These are phyloP conservation scores for Aurantiochytrium sp. DNA, from an alignment of 108 stramenopile species.

Conservation along the genomic window DNA sequence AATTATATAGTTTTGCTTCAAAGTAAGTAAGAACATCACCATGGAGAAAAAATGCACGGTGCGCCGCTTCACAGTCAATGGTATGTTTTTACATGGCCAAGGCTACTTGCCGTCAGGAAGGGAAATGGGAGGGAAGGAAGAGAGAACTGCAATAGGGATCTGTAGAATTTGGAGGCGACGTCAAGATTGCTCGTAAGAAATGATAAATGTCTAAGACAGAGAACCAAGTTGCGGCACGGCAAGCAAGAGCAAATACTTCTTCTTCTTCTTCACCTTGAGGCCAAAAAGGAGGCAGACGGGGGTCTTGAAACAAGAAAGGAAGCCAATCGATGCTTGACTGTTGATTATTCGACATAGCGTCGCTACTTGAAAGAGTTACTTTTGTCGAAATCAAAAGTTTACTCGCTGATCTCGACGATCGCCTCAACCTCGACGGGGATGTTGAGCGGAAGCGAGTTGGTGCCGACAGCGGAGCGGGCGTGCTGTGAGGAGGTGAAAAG, in stretches of 20 bases:
- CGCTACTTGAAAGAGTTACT: not conserved
- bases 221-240: too few relatives aligned
- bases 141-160: too few relatives aligned
- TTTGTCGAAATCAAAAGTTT: not conserved
- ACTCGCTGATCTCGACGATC: slow-evolving; percentile 50
- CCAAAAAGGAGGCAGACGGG: not conserved
- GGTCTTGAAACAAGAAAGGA: not conserved
- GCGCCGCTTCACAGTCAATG: too few relatives aligned
- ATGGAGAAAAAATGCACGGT: too few relatives aligned
- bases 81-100: too few relatives aligned
- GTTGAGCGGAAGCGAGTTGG: slow-evolving; percentile 58
- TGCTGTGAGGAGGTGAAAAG: slow-evolving; percentile 16
- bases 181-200: not conserved
- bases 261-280: not conserved
- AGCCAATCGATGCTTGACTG: too few relatives aligned
- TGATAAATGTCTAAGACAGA: not conserved
- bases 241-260: not conserved
- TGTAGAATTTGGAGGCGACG: too few relatives aligned
- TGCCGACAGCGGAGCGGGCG: slow-evolving; percentile 56
- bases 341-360: too few relatives aligned
- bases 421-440: slow-evolving; percentile 62
- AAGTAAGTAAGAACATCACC: too few relatives aligned
- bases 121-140: too few relatives aligned
- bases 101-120: too few relatives aligned
- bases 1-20: too few relatives aligned